Base-by-base conservation (phyloP, 139 green algal species). In the Astrephomene gubernaculifera region DNA sequence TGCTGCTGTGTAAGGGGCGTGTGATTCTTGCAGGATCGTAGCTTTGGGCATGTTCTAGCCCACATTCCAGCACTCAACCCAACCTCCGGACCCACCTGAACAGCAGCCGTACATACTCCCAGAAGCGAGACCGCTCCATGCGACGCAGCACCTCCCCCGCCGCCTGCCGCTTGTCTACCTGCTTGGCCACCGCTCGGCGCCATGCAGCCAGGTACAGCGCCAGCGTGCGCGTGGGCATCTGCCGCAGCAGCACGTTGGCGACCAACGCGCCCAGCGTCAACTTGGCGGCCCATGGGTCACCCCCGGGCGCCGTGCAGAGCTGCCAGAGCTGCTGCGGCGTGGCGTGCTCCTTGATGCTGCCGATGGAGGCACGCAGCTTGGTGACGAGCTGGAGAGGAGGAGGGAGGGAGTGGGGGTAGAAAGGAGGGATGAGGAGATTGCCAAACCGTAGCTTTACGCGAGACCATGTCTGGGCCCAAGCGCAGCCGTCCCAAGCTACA, bases 211-310 rank as follows among this genome's bases (percentile, higher is more conserved):
- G 60, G 72, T 90, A 90, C 52, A 73, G 35, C 24, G 67, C 75
- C 52, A 75, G 39, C 29, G 72, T 81, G 60, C 81, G 71, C 21
- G 25, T 25, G 24, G 75, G 80, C 79, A 87, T 57, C 79, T 91
- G 88, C 21, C 52, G 49, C 25, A 69, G 43, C 31, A 91, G 78
- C 49, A 88, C 75, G 80, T 91, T 91, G 54, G 79, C 35, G 64
- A 88, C 86, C 44, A 91, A 80, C 2, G 52, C 44, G 8, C 88
- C 88, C 73, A 91, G 67, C 64, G 65, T 78, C 25, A 91, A 82
- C 36, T 65, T 63, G 43, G 84, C 73, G 21, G 68, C 45, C 84
- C 88, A 91, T 3, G 88, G 84, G 60, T 89, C 84, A 53, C 81
- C 72, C 1, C 88, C 88, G 19, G 65, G 64, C n/a, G 74, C 71